Evolutionary conservation across 345 rosid genomes (phyloP), one percentile per base, ranked within the genome.

Genomic region (Erysimum cheiranthoides): DNA sequence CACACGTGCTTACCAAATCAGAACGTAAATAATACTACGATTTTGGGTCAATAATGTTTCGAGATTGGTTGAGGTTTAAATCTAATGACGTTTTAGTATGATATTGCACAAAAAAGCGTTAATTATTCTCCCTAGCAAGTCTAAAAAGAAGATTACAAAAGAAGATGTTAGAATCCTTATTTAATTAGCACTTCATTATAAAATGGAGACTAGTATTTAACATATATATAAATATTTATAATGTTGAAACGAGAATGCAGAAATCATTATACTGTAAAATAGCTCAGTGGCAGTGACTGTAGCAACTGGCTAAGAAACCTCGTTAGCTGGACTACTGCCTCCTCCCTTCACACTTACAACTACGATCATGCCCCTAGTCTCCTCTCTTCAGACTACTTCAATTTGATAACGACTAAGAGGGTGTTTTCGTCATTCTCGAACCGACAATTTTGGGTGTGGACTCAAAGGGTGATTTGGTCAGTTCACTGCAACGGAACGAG

Each of bases 231-330:
- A 12, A 21, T 67, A 11, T 21, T 14, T 25, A 0, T 17, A 42
- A 5, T 47, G 61, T 28, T 17, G 43, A 65, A 66, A 66, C 10
- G 16, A 73, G 62, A 60, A 60, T 51, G 34, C 35, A 70, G 43
- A 54, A 64, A 64, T 77, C n/a, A 56, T 77, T 38, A 43, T 14
- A 21, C 25, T 21, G 25, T 21, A 21, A 49, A 18, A 27, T 30
- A 53, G 61, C 65, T 61, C 56, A 77, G 76, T 65, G 76, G 38
- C 70, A 53, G 45, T 70, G 74, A 40, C 75, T 68, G 69, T 68
- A 68, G 78, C 78, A 70, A 71, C 80, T 70, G 71, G 66, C 71
- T 49, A 28, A 63, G 61, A 28, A 64, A 63, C 71, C 70, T 61
- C 58, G 75, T 47, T 62, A 62, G 52, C 51, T 70, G 66, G 54